These are phyloP conservation scores for Diaporthe citrichinensis DNA, from an alignment of 2,329 filamentous ascomycete species.

Conservation along the genomic window DNA sequence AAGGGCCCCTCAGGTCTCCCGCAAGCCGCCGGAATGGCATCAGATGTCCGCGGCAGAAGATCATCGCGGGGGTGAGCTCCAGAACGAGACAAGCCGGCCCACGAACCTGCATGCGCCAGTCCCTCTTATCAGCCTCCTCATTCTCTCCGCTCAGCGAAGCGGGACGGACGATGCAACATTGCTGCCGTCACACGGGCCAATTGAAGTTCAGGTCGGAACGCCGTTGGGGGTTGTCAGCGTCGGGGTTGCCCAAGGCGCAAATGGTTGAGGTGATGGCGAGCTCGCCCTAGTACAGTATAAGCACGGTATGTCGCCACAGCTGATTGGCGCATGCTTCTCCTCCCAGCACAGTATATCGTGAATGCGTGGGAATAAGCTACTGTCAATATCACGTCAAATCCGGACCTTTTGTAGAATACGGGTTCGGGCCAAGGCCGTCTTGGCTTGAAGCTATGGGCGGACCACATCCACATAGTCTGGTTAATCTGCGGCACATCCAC, in stretches of 20 bases:
- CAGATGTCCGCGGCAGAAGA: slow-evolving; percentile 11
- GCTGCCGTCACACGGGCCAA: not conserved
- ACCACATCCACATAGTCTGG: not conserved
- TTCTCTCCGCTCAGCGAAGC: not conserved
- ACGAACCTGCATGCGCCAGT: not conserved
- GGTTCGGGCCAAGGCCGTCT: slow-evolving; percentile 1
- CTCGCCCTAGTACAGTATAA: not conserved
- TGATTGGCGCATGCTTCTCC: not conserved
- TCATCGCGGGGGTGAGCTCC: slow-evolving; percentile 13
- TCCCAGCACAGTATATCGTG: not conserved
- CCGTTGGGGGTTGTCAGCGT: not conserved
- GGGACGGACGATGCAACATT: slow-evolving; percentile 16
- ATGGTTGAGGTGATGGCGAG: slow-evolving; percentile 3
- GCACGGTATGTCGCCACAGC: not conserved
- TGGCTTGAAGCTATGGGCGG: not conserved
- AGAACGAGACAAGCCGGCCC: slow-evolving; percentile 9
- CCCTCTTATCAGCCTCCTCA: slow-evolving; percentile 11
- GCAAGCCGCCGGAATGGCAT: slow-evolving; percentile 5
- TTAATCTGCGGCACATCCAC: not conserved
- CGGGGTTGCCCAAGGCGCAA: slow-evolving; percentile 1
- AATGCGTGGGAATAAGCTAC: not conserved
- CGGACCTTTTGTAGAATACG: not conserved
- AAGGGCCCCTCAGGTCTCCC: not conserved
- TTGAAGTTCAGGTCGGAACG: not conserved
- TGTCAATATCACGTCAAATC: not conserved